Evolutionary conservation across 2,329 filamentous ascomycete genomes (phyloP).

Genomic region (Hypoxylon sp.): DNA sequence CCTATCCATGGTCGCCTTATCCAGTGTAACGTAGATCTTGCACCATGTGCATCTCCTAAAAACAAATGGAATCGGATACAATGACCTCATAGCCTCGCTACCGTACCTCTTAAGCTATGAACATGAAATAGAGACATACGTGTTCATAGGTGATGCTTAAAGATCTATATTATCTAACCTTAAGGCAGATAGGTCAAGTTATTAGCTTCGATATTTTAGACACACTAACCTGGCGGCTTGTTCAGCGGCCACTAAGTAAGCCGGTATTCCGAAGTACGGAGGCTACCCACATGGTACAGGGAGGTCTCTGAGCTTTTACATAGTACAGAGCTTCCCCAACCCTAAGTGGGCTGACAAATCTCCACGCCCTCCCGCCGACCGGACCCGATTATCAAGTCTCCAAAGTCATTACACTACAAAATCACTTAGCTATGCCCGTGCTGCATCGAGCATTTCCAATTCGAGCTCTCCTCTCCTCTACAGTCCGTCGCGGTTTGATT

Average conservation of each 20-base stretch:
- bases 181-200: slow-evolving; percentile 4
- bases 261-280: slow-evolving; percentile 40
- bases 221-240: slow-evolving; percentile 27
- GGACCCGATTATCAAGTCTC: slow-evolving; percentile 13
- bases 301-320: slow-evolving; percentile 1
- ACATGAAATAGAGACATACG: neutral
- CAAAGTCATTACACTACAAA: slow-evolving; percentile 7
- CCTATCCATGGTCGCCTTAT: neutral
- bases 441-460: slow-evolving; percentile 38
- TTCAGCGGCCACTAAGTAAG: slow-evolving; percentile 8
- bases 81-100: neutral
- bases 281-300: too few species aligned
- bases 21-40: neutral
- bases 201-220: slow-evolving; percentile 14
- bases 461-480: slow-evolving; percentile 36
- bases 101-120: neutral
- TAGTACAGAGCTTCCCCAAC: slow-evolving; percentile 8
- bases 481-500: slow-evolving; percentile 27
- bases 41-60: neutral
- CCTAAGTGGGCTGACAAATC: slow-evolving; percentile 33
- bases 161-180: neutral
- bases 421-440: slow-evolving; percentile 40
- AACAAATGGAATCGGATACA: neutral
- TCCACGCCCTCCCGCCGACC: slow-evolving; percentile 25
- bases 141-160: neutral